Base-by-base conservation (phyloP, 352 stramenopile genomes). In the Phytophthora litchii region DNA sequence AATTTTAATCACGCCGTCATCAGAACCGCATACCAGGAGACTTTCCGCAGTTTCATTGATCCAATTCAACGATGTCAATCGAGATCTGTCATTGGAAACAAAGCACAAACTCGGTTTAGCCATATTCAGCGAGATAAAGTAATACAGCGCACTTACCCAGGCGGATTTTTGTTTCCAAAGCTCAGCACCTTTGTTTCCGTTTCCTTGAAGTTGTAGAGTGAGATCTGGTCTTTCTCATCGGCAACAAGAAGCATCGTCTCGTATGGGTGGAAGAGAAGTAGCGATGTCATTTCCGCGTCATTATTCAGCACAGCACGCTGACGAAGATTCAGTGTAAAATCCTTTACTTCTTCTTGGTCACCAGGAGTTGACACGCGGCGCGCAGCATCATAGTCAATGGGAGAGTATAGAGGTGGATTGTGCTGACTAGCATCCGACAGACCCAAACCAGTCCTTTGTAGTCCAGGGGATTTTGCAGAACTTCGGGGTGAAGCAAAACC, bases 191-290 rank as follows among this genome's bases (percentile, higher is more conserved):
- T 90, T 49, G 83, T 88, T 67, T 92, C 83, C 10, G 80, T 92
- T 45, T 92, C 85, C 62, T 99, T 85, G 50, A 97, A 96, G 61
- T 98, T 96, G 88, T 97, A 99, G 9, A 99, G 68, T 29, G 88
- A 96, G 23, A 99, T 85, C 58, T 94, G 87, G 56, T 98, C 90
- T 56, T 91, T 89, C 27, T 97, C 89, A 62, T 98, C 96, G 12
- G 95, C 97, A n/a, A 98, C 91, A 36, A 99, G 81, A 14, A 99
- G 79, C 56, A 95, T 89, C 48, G 83, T 91, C 48, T 94, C 86
- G 64, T 97, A 99, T 20, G 97, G 91, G 67, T 99, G 97, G 64
- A 99, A 99, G 7, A 96, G 78, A 43, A 99, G 70, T 46, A 98
- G 78, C 23, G 91, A 98, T 17, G 96, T 99, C 79, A 97, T 98